Base-by-base conservation (phyloP, 495 filamentous ascomycete genomes). In the Paragyromitra xinjiangensis region DNA sequence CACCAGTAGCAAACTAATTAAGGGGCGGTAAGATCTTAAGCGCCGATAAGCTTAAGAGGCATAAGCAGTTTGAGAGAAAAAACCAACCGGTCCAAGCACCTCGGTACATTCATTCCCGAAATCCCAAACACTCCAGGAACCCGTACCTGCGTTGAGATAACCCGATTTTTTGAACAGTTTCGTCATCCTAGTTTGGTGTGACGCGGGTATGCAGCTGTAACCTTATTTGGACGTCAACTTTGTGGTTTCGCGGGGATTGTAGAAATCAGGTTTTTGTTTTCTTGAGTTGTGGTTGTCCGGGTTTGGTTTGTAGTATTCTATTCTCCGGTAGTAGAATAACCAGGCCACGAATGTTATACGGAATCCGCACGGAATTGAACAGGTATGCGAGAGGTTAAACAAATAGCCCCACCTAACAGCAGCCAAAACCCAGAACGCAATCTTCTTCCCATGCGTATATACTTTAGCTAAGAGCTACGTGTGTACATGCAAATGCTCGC, bases 31-130 rank as follows among this genome's bases (percentile, higher is more conserved):
- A 34, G 22, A 51, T n/a, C 14, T 11, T 53, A 67, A 67, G 64
- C 64, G 64, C 45, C 44, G 24, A 12, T 67, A 67, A 67, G 14
- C 22, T 51, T n/a, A 53, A 64, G 39, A 64, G 39, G 24, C 50
- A 53, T n/a, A 53, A 61, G 29, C 11, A 39, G 14, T 61, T 61
- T 61, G 8, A 16, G 29, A 61, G n/a, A 29, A 29, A 29, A 29
- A 2, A 34, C 29, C 29, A 34, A 34, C 29, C 29, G 29, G 29
- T 34, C n/a, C 5, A 19, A 16, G 12, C 1, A 6, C 24, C 29
- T 67, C 45, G 45, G 64, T 12, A 48, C 45, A 67, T 67, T 53
- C 26, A 22, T 19, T n/a, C 19, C 64, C 64, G 42, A 50, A 37
- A 22, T 6, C 26, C 6, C 26, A 34, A 61, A 19, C 22, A 9